These are phyloP conservation scores for Crucibulum laeve DNA, from an alignment of 768 basidiomycete species.

Conservation along the genomic window DNA sequence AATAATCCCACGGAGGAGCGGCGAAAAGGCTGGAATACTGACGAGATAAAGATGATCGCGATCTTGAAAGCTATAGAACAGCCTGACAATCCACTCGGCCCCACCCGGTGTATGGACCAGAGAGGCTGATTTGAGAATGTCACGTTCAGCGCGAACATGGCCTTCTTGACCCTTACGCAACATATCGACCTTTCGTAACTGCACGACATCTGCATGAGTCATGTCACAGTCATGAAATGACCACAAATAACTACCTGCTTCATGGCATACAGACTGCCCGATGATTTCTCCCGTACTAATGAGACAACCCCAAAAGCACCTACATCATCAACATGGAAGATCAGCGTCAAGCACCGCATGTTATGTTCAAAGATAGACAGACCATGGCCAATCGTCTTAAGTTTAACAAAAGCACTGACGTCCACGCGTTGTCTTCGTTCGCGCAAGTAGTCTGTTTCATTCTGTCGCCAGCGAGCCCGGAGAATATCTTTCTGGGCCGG, in stretches of 20 bases:
- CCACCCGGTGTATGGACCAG: constrained; percentile 67
- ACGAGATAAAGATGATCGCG: constrained; percentile 93
- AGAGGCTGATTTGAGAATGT: constrained; percentile 88
- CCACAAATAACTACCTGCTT: constrained; percentile 65
- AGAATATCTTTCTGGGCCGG: constrained; percentile 69
- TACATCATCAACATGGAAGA: constrained; percentile 29
- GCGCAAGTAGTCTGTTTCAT: constrained; percentile 88
- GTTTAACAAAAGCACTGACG: constrained; percentile 78
- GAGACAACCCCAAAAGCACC: constrained; percentile 97
- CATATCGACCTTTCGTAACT: constrained; percentile 90
- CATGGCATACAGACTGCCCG: constrained; percentile 88
- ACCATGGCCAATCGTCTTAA: constrained; percentile 97
- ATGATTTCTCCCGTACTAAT: constrained; percentile 78
- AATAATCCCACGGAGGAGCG: constrained; percentile 26
- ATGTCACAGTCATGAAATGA: background rate
- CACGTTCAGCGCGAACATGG: constrained; percentile 93
- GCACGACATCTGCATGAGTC: constrained; percentile 2
- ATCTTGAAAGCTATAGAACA: constrained; percentile 95
- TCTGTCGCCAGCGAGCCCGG: constrained; percentile 74
- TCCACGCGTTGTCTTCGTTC: constrained; percentile 81
- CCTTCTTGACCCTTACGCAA: constrained; percentile 96
- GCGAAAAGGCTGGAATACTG: constrained; percentile 25
- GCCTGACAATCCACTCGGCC: constrained; percentile 91
- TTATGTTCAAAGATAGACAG: constrained; percentile 17
- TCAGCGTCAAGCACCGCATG: constrained; percentile 14